Percentiles rank a stretch among this genome's conserved stretches.
phyloP scores from a whole-genome alignment of 495 filamentous ascomycete genomes.

The Aspergillus asperescens region DNA sequence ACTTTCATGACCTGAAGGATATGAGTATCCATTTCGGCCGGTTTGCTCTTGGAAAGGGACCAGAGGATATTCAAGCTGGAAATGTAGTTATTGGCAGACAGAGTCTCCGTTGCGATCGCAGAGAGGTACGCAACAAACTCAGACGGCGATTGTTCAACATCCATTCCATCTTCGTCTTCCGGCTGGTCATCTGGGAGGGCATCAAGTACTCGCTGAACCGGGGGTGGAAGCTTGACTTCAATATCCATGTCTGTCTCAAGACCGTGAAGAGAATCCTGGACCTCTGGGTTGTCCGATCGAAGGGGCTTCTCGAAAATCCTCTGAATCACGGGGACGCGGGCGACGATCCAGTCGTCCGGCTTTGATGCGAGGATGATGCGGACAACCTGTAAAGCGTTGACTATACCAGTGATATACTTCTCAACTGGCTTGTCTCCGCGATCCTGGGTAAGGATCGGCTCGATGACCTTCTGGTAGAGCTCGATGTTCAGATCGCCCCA shows the following conservation, averaged over 20 bases:
- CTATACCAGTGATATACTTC: constrained; percentile 71
- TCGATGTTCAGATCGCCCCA: constrained; percentile 93
- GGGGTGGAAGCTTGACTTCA: constrained; percentile 49
- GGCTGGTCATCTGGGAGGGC: constrained; percentile 83
- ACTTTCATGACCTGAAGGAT: constrained; percentile 87
- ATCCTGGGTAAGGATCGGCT: constrained; percentile 69
- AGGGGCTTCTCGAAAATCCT: constrained; percentile 87
- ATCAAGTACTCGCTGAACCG: constrained; percentile 76
- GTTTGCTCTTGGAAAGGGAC: constrained; percentile 78
- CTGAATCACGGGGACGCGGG: constrained; percentile 69
- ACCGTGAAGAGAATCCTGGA: constrained; percentile 84
- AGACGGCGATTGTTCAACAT: constrained; percentile 64
- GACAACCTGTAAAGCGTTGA: constrained; percentile 89
- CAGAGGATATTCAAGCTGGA: constrained; percentile 87
- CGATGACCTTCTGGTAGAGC: constrained; percentile 82
- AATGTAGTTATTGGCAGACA: constrained; percentile 72
- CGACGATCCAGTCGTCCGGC: constrained; percentile 80
- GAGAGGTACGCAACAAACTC: constrained; percentile 81
- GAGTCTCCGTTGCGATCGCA: constrained; percentile 70
- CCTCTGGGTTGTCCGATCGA: constrained; percentile 77
- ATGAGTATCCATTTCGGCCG: constrained; percentile 81
- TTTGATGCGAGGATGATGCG: constrained; percentile 82
- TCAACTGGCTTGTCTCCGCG: constrained; percentile 60
- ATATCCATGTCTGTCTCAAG: constrained; percentile 61
- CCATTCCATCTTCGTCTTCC: constrained; percentile 86